These are phyloP conservation scores for Trypanosoma mega DNA, from an alignment of 208 protist genomes.

Conservation along the genomic window DNA sequence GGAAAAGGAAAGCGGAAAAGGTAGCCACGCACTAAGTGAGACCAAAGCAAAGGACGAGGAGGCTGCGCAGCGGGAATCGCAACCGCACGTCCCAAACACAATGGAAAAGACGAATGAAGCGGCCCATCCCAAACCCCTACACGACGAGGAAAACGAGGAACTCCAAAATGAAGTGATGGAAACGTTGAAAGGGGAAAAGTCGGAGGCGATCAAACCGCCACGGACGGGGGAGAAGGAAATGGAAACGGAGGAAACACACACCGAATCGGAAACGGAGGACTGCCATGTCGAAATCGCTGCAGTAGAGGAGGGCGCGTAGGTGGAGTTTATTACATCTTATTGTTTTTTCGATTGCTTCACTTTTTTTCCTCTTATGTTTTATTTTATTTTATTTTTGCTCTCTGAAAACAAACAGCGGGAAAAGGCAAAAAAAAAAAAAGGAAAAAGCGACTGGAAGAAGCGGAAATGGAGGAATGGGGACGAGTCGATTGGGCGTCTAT, in stretches of 20 bases:
- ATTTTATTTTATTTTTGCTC: no score
- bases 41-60: background rate
- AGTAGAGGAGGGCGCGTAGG: background rate
- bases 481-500: no score
- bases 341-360: no score
- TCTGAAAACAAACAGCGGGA: background rate
- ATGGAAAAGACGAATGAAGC: no score
- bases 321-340: no score
- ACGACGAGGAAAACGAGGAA: conserved; percentile 14
- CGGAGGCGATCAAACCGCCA: background rate
- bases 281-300: no score
- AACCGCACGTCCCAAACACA: no score
- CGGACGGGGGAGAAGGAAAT: background rate
- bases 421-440: background rate
- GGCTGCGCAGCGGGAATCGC: no score
- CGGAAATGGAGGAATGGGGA: conserved; percentile 1
- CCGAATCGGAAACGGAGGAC: no score
- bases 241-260: no score
- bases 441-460: background rate
- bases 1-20: background rate
- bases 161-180: conserved; percentile 4
- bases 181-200: background rate
- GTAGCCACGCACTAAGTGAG: background rate
- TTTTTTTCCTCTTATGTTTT: no score
- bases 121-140: no score